Conservation (phyloP, 192 early-diverging fungal species). For the Podila epicladia region DNA sequence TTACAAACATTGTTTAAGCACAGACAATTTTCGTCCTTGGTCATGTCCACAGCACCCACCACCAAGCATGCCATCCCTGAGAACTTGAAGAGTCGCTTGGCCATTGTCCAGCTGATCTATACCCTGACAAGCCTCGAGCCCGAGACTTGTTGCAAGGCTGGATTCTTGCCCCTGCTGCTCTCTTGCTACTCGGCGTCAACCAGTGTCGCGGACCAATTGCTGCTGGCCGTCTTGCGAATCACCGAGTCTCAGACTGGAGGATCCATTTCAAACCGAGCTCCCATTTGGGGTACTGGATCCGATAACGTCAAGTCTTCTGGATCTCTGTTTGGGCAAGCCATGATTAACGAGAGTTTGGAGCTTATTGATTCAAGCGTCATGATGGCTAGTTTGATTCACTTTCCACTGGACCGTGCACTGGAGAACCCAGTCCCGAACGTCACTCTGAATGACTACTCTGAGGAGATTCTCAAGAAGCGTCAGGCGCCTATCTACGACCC, state of each 20-base stretch:
- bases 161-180: conserved; percentile 57
- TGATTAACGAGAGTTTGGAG: conserved; percentile 65
- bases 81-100: conserved; percentile 45
- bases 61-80: conserved; percentile 33
- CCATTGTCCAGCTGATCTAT: conserved; percentile 62
- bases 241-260: conserved; percentile 66
- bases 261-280: conserved; percentile 66
- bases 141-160: conserved; percentile 55
- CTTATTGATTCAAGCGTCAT: conserved; percentile 72
- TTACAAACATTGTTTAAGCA: conserved; percentile 55
- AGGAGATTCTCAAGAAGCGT: conserved; percentile 15
- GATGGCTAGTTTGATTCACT: conserved; percentile 66
- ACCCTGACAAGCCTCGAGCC: conserved; percentile 62
- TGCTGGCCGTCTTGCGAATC: conserved; percentile 62
- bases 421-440: conserved; percentile 12
- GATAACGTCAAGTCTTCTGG: conserved; percentile 46
- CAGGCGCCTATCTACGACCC: conserved; percentile 68
- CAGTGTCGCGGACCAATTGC: conserved; percentile 58
- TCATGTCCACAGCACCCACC: conserved; percentile 44
- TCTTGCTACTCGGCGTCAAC: conserved; percentile 69
- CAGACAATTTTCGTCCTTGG: conserved; percentile 41
- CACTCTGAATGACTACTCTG: conserved; percentile 11
- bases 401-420: conserved; percentile 56
- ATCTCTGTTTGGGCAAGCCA: conserved; percentile 49
- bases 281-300: conserved; percentile 66